Base-by-base conservation (phyloP, 169 alveolate species). In the Plasmodium sp. region DNA sequence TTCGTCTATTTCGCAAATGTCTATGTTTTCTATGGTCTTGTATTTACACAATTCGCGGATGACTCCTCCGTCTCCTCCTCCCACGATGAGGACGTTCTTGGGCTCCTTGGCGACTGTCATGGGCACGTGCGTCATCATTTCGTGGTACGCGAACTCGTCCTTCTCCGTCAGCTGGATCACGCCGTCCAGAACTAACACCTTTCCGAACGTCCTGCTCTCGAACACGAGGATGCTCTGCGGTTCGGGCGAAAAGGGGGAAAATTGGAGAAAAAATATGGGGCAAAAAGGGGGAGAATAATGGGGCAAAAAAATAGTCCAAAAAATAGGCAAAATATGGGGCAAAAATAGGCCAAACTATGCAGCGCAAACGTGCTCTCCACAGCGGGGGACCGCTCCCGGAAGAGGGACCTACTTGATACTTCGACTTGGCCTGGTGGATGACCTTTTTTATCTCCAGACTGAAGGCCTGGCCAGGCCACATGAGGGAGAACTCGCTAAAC, bases 21-120 rank as follows among this genome's bases (percentile, higher is more conserved):
- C 96, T 7, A 95, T 94, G 77, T 94, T 84, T 95, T 96, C 97
- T 22, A 96, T 93, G 79, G 92, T 33, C 83, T 90, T 79, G 77
- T 95, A 96, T 92, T 96, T 96, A 58, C 96, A 85, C 12, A 94
- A 71, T 72, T 96, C 97, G 58, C 98, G 56, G 12, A 96, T 96
- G 16, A 96, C 81, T 7, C 98, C 98, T 14, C 97, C 96, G 88
- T 97, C 98, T 22, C 98, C 98, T 22, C 98, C 98, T 16, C 98
- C 98, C n/a, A 97, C 96, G 58, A 97, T 93, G 34, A 97, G 88
- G 10, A 96, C 95, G 56, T 94, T 96, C 84, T 94, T 92, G 1
- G 98, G 97, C 14, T 92, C 95, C 86, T 97, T 97, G 39, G 96
- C 97, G 5, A 95, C 84, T 41, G 95, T 93, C 84, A 96, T 84